phyloP scores from a whole-genome alignment of 192 early-diverging fungal species.

The Coemansia sp. region DNA sequence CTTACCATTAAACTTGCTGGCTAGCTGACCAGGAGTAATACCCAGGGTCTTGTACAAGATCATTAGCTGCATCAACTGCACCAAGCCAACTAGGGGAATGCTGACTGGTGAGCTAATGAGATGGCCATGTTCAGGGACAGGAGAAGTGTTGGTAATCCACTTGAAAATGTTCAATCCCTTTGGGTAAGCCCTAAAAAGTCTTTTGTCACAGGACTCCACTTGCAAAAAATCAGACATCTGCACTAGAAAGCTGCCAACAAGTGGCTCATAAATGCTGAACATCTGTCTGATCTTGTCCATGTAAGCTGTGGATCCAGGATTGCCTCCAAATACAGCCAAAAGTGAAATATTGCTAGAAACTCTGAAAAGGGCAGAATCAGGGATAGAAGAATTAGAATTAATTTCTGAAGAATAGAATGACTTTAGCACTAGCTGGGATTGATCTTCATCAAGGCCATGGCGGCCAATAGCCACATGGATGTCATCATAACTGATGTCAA shows the following conservation, averaged over 20 bases:
- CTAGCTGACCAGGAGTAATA: slow-evolving; percentile 52
- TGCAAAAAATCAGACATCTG: slow-evolving; percentile 67
- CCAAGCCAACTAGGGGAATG: slow-evolving; percentile 81
- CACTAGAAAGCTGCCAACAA: slow-evolving; percentile 67
- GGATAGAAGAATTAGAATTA: slow-evolving; percentile 11
- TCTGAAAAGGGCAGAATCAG: slow-evolving; percentile 24
- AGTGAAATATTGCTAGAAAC: slow-evolving; percentile 3
- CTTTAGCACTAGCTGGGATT: not conserved
- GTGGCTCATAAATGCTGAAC: slow-evolving; percentile 68
- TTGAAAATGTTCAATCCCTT: slow-evolving; percentile 71
- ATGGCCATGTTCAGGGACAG: slow-evolving; percentile 67
- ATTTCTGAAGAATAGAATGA: not conserved
- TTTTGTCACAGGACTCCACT: slow-evolving; percentile 54
- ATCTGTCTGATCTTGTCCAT: slow-evolving; percentile 76
- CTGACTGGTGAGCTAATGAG: slow-evolving; percentile 68
- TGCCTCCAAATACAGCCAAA: slow-evolving; percentile 91
- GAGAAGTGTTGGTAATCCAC: slow-evolving; percentile 71
- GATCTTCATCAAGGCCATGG: not conserved
- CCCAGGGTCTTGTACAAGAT: slow-evolving; percentile 64
- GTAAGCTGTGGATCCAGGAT: slow-evolving; percentile 78
- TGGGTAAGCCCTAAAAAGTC: slow-evolving; percentile 56
- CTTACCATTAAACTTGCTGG: slow-evolving; percentile 31
- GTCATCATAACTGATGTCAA: not conserved
- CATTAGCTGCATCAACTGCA: slow-evolving; percentile 80
- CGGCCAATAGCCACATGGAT: not conserved